Percentiles rank a stretch among this genome's conserved stretches.
Conservation (phyloP, 768 basidiomycete species). For the Imleria badia region DNA sequence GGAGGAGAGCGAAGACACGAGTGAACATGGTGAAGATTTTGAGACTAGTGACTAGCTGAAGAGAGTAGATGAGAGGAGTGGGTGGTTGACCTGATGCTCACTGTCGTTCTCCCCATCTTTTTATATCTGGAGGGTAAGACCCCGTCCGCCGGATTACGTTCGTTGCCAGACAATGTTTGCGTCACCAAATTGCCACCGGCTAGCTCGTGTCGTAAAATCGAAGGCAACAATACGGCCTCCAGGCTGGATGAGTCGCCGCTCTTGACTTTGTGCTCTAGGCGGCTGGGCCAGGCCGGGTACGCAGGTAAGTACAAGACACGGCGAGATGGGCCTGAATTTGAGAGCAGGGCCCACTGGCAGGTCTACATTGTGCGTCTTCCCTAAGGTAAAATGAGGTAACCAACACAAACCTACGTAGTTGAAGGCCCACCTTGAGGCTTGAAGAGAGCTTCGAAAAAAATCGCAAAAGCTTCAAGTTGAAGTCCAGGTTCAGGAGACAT, state of each 20-base stretch:
- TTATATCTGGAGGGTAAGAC: constrained; percentile 13
- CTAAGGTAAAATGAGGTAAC: too few relatives aligned
- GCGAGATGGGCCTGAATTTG: background rate
- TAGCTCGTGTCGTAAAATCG: constrained; percentile 3
- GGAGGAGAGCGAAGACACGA: constrained; percentile 17
- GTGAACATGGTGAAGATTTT: constrained; percentile 11
- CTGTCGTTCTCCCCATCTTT: background rate
- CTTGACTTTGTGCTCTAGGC: background rate
- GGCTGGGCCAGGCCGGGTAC: background rate
- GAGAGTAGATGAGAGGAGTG: background rate
- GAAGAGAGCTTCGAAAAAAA: too few relatives aligned
- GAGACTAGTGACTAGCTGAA: background rate
- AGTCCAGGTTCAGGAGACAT: too few relatives aligned
- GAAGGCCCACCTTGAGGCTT: too few relatives aligned
- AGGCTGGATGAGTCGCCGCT: background rate
- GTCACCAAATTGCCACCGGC: background rate
- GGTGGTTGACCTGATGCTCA: background rate
- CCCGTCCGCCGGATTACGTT: constrained; percentile 5
- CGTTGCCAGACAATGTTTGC: background rate
- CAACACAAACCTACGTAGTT: too few relatives aligned
- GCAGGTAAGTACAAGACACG: background rate
- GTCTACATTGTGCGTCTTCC: too few relatives aligned
- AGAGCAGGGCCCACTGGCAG: too few relatives aligned
- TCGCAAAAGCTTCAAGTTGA: too few relatives aligned
- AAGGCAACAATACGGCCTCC: background rate